phyloP scores from a whole-genome alignment of 805 yeast genomes.

The Saturnispora sanitii region DNA sequence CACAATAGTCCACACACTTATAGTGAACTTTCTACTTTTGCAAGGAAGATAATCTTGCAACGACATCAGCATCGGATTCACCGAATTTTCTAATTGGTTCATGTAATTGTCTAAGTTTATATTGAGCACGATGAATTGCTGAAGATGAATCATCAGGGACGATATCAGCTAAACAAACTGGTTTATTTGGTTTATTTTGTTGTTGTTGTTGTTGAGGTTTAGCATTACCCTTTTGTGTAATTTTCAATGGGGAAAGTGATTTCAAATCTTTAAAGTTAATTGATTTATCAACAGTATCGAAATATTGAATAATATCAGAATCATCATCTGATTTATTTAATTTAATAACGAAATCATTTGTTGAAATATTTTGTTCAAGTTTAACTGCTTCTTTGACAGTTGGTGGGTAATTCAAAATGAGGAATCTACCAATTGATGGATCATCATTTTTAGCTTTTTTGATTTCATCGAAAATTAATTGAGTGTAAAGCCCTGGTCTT shows the following conservation, averaged over 20 bases:
- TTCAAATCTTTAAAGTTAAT: constrained; percentile 17
- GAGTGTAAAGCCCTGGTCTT: constrained; percentile 40
- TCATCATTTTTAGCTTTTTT: constrained; percentile 17
- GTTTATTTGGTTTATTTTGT: neutral
- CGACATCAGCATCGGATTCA: constrained; percentile 18
- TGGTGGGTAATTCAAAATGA: constrained; percentile 51
- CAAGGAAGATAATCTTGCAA: constrained; percentile 13
- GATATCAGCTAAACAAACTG: constrained; percentile 1
- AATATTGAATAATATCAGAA: constrained; percentile 54
- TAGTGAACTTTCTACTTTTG: no score
- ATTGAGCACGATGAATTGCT: constrained; percentile 16
- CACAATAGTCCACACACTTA: no score
- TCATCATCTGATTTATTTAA: constrained; percentile 21
- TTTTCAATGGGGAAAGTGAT: constrained; percentile 7
- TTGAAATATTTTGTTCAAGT: constrained; percentile 62
- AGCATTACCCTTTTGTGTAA: neutral
- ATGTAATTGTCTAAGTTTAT: constrained; percentile 13
- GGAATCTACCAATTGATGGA: constrained; percentile 35
- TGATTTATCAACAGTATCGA: constrained; percentile 54
- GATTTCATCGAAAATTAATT: constrained; percentile 32
- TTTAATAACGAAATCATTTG: constrained; percentile 32
- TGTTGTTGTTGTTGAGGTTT: neutral
- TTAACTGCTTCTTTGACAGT: constrained; percentile 56
- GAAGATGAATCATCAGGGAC: constrained; percentile 12
- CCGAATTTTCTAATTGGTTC: constrained; percentile 19